Evolutionary conservation across 1,284 basidiomycete species (phyloP), one percentile per base, ranked within the genome.

Genomic region (Apiotrichum domesticum): DNA sequence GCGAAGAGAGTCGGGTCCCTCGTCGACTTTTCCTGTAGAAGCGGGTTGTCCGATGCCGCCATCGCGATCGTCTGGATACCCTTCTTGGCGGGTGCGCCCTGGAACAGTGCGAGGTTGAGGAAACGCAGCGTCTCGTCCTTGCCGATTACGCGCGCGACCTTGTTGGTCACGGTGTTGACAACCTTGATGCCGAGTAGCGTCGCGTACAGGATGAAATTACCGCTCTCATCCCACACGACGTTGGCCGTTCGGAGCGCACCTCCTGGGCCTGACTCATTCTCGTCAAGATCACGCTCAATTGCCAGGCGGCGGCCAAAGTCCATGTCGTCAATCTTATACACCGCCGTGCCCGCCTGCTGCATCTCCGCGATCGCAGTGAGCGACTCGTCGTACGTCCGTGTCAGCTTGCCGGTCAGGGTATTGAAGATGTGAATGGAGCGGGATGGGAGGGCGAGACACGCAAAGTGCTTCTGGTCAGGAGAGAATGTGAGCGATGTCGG

Each of bases 231-330:
- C 90, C 94, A 99, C 11, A 95, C 83, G 0, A 86, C 90, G 69
- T 90, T 92, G 41, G 85, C 89, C 79, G 87, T 91, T 62, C 72
- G 66, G 57, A 78, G 55, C 52, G 73, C 58, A n/a, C 74, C 75
- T 15, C 75, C 70, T 1, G 72, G 65, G 14, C 72, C 66, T 54
- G 70, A 67, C 58, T 72, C 70, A 55, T 59, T 64, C 41, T 57
- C 43, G 50, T 97, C 91, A 48, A 99, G 77, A 68, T 98, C 95
- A 59, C 90, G 82, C 75, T 99, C 96, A 13, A 87, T 80, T 1
- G 96, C 96, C 49, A 98, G 80, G 9, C 96, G 82, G 56, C 96
- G 81, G n/a, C 96, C 95, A 70, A 99, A 98, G 73, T 99, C 96
- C 95, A 99, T 99, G 74, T 98, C 93, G 62, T 99, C 96, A 9